Evolutionary conservation across 176 grass and related monocot genomes (phyloP).

Genomic region (Otatea glauca): DNA sequence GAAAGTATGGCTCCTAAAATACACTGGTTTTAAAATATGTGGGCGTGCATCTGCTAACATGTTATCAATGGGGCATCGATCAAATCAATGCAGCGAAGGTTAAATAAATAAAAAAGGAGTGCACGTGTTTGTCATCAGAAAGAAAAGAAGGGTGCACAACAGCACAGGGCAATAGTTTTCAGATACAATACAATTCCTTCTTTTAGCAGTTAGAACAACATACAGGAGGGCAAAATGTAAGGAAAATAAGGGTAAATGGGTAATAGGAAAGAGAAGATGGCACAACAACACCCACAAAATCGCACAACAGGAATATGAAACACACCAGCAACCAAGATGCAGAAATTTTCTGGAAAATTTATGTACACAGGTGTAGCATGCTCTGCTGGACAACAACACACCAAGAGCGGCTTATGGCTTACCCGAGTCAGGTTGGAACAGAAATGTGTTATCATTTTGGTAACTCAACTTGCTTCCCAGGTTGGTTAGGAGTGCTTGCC

Average conservation of each 20-base stretch:
- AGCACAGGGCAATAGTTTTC: conserved; percentile 10
- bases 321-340: conserved; percentile 30
- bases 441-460: conserved; percentile 35
- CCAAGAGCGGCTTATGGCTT: conserved; percentile 11
- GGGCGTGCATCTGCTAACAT: background rate
- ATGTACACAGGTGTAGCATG: conserved; percentile 42
- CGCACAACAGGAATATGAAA: conserved; percentile 21
- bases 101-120: background rate
- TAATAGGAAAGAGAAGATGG: background rate
- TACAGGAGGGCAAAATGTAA: conserved; percentile 4
- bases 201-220: conserved; percentile 29
- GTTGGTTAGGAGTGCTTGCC: conserved; percentile 33
- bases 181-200: background rate
- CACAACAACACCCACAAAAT: conserved; percentile 31
- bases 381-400: conserved; percentile 30
- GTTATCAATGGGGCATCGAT: background rate
- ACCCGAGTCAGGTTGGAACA: background rate
- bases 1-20: conserved; percentile 19
- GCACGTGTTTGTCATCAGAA: background rate
- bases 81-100: background rate
- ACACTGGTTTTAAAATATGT: conserved; percentile 4
- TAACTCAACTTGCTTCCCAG: conserved; percentile 35
- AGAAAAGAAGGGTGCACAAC: conserved; percentile 5
- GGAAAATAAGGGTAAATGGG: background rate
- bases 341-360: conserved; percentile 16